These are phyloP conservation scores for Trichophyton simii DNA, from an alignment of 2,329 filamentous ascomycete genomes.

Conservation along the genomic window DNA sequence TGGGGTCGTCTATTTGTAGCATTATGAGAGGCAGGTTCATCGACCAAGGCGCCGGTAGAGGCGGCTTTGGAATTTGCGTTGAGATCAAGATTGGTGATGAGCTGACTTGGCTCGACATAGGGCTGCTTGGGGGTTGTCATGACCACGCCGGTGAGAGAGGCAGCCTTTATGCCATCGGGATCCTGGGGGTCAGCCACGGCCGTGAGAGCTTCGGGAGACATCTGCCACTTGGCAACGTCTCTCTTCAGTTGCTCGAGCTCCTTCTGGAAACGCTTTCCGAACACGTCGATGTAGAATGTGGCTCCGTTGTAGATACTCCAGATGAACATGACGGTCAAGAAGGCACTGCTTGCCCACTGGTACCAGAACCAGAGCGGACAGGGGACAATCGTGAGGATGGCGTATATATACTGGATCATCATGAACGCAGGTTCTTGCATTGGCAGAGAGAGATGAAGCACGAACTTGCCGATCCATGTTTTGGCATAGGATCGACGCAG, in stretches of 20 bases:
- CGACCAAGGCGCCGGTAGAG: background rate
- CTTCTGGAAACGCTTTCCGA: conserved; percentile 91
- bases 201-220: conserved; percentile 10
- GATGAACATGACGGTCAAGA: conserved; percentile 70
- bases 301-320: conserved; percentile 97
- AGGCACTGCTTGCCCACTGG: conserved; percentile 61
- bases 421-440: conserved; percentile 89
- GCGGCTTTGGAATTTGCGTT: background rate
- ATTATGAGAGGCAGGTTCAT: background rate
- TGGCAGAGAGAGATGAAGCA: conserved; percentile 59
- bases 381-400: conserved; percentile 82
- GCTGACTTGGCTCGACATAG: background rate
- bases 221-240: conserved; percentile 82
- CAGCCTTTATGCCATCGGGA: background rate
- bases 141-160: background rate
- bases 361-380: conserved; percentile 93
- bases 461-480: conserved; percentile 74
- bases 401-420: conserved; percentile 87
- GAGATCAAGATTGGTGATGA: background rate
- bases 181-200: background rate
- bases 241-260: conserved; percentile 80
- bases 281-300: conserved; percentile 96
- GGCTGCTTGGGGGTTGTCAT: background rate
- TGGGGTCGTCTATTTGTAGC: background rate
- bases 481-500: conserved; percentile 82